Conservation (phyloP, 805 yeast genomes). For the Henningerozyma blattae region DNA sequence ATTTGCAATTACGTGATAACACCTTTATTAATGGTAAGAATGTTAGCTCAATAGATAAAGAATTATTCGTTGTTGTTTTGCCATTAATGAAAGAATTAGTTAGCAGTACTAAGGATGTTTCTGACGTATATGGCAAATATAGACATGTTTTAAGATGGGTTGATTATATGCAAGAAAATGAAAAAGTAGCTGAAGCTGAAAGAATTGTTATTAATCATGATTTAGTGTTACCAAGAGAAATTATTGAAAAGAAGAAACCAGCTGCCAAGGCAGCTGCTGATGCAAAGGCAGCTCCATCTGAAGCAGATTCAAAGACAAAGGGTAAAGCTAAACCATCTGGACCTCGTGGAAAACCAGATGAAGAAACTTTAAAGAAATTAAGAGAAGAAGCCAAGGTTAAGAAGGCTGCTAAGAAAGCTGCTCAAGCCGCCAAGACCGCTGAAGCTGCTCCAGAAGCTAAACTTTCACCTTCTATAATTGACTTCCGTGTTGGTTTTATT, state of each 20-base stretch:
- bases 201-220: conserved; percentile 50
- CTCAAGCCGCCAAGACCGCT: conserved; percentile 42
- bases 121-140: conserved; percentile 43
- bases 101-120: conserved; percentile 28
- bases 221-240: conserved; percentile 61
- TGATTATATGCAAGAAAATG: conserved; percentile 68
- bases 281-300: conserved; percentile 10
- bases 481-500: conserved; percentile 91
- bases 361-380: conserved; percentile 33
- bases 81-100: conserved; percentile 49
- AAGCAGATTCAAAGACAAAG: conserved; percentile 13
- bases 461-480: conserved; percentile 75
- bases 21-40: conserved; percentile 61
- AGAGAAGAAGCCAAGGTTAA: conserved; percentile 48
- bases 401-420: conserved; percentile 42
- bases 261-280: conserved; percentile 18
- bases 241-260: conserved; percentile 46
- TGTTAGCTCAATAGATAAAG: conserved; percentile 61
- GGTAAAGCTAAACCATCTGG: conserved; percentile 22
- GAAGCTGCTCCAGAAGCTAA: conserved; percentile 34
- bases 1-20: conserved; percentile 51
- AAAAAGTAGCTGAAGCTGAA: conserved; percentile 41
- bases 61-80: conserved; percentile 53
- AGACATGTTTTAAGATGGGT: conserved; percentile 93
- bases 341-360: conserved; percentile 36